Conservation (phyloP, 805 yeast species). For the Metschnikowia orientalis region DNA sequence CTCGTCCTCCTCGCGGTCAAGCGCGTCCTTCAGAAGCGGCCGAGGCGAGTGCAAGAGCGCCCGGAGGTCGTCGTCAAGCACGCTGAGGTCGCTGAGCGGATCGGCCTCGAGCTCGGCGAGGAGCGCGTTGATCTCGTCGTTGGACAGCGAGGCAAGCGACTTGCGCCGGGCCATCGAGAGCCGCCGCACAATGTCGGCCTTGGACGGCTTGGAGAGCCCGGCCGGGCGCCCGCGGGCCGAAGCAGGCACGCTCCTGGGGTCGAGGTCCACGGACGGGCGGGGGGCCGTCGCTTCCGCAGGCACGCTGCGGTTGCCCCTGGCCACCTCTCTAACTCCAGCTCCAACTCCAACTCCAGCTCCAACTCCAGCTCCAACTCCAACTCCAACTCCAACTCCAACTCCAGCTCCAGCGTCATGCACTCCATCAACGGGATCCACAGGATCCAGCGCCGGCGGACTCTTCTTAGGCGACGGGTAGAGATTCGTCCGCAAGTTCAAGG, state of each 20-base stretch:
- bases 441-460: background rate
- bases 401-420: too few species aligned
- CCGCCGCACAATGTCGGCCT: constrained; percentile 21
- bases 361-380: background rate
- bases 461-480: constrained; percentile 33
- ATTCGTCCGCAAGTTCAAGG: constrained; percentile 51
- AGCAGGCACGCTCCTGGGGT: background rate
- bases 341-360: constrained; percentile 1
- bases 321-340: background rate
- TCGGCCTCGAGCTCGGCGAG: constrained; percentile 34
- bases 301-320: too few species aligned
- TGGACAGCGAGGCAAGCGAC: constrained; percentile 35
- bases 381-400: constrained; percentile 1
- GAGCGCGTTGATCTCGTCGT: constrained; percentile 37
- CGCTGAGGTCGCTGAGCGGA: constrained; percentile 13
- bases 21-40: constrained; percentile 22
- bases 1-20: constrained; percentile 35
- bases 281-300: too few species aligned
- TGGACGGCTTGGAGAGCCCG: constrained; percentile 8
- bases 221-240: constrained; percentile 2
- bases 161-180: constrained; percentile 36
- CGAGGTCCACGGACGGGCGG: too few species aligned
- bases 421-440: too few species aligned
- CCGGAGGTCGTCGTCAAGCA: constrained; percentile 9
- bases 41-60: constrained; percentile 12